A percentile compares a stretch with the other conserved stretches of the same genome.
These are phyloP conservation scores for Boletus subparvulus DNA, from an alignment of 768 basidiomycete genomes.

Conservation along the genomic window DNA sequence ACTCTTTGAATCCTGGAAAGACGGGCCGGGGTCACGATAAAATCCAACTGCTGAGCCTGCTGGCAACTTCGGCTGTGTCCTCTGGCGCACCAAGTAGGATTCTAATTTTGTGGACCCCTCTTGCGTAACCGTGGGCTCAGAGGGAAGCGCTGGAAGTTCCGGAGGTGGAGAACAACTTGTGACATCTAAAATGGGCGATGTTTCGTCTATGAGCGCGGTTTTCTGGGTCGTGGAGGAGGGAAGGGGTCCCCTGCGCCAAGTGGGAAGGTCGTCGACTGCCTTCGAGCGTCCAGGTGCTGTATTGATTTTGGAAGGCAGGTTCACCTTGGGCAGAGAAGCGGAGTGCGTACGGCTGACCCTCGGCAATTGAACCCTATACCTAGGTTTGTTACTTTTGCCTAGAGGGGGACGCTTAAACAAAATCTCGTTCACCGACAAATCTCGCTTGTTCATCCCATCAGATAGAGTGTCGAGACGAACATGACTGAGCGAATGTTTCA, in stretches of 20 bases:
- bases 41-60: conserved; percentile 71
- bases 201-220: conserved; percentile 8
- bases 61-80: conserved; percentile 70
- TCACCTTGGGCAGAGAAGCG: conserved; percentile 35
- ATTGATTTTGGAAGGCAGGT: conserved; percentile 36
- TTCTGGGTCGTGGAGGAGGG: conserved; percentile 17
- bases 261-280: conserved; percentile 34
- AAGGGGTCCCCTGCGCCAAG: conserved; percentile 39
- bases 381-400: conserved; percentile 32
- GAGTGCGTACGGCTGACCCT: conserved; percentile 5
- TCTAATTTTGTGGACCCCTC: conserved; percentile 32
- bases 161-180: conserved; percentile 71
- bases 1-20: conserved; percentile 46
- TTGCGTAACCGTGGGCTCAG: conserved; percentile 32
- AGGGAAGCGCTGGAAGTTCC: conserved; percentile 32
- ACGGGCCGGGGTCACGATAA: conserved; percentile 61
- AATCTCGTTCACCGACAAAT: conserved; percentile 63
- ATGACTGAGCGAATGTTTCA: conserved; percentile 37
- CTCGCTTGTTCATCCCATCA: conserved; percentile 58
- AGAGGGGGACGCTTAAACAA: conserved; percentile 51
- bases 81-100: conserved; percentile 38
- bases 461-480: conserved; percentile 66
- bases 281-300: conserved; percentile 28
- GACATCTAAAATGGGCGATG: conserved; percentile 42
- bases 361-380: conserved; percentile 40